phyloP scores from a whole-genome alignment of 371 early-diverging fungal species.

The Mucor mucedo region DNA sequence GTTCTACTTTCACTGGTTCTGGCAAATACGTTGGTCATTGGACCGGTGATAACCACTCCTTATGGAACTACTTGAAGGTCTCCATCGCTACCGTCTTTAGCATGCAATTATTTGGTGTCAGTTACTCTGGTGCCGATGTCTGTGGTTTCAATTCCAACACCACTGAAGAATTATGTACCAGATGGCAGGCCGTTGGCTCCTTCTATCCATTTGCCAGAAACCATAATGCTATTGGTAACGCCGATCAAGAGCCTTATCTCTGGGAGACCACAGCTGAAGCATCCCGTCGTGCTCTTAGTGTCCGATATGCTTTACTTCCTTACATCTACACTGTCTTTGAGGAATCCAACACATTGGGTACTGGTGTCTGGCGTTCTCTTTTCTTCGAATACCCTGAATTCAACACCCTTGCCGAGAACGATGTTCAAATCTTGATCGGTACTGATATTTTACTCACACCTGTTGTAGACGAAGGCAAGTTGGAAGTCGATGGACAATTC shows the following conservation, averaged over 20 bases:
- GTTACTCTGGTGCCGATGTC: conserved; percentile 72
- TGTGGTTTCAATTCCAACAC: conserved; percentile 72
- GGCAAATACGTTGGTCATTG: conserved; percentile 72
- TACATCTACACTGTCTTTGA: conserved; percentile 72
- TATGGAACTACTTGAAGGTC: conserved; percentile 57
- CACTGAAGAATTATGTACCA: conserved; percentile 63
- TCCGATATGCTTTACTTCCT: conserved; percentile 71
- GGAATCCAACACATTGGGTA: conserved; percentile 52
- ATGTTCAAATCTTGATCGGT: conserved; percentile 44
- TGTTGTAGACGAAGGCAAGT: conserved; percentile 46
- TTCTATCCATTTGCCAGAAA: conserved; percentile 82
- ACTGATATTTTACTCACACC: conserved; percentile 64
- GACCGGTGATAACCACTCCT: conserved; percentile 65
- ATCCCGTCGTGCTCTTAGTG: conserved; percentile 54
- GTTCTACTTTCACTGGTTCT: conserved; percentile 74
- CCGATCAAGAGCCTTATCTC: conserved; percentile 64
- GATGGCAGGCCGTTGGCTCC: conserved; percentile 75
- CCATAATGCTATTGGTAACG: conserved; percentile 51
- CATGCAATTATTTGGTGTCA: conserved; percentile 72
- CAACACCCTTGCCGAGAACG: conserved; percentile 25
- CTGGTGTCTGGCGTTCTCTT: conserved; percentile 53
- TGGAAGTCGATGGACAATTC: conserved; percentile 56
- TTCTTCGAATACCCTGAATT: conserved; percentile 42
- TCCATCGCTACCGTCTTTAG: conserved; percentile 67
- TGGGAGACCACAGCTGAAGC: conserved; percentile 52